These are phyloP conservation scores for Neocallimastix lanati DNA, from an alignment of 192 early-diverging fungal genomes.

Conservation along the genomic window DNA sequence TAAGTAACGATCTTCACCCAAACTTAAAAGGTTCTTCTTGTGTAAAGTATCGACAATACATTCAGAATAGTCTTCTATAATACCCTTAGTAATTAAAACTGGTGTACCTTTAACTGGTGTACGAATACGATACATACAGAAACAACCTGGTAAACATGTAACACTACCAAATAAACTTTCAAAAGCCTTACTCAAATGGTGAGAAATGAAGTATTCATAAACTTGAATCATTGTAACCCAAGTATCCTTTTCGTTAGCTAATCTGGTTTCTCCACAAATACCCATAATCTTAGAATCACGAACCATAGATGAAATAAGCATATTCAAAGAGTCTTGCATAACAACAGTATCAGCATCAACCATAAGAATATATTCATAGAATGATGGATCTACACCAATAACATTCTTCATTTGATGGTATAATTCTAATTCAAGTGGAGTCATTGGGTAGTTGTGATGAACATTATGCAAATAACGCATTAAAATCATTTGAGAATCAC, in stretches of 20 bases:
- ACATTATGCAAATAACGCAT: conserved; percentile 97
- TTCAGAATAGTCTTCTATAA: conserved; percentile 86
- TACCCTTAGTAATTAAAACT: conserved; percentile 65
- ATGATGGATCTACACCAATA: too few relatives aligned
- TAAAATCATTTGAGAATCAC: too few relatives aligned
- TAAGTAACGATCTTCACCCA: too few relatives aligned
- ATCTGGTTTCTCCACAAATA: conserved; percentile 89
- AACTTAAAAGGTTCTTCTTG: conserved; percentile 92
- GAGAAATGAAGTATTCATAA: too few relatives aligned
- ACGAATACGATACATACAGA: conserved; percentile 95
- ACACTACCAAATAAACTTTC: conserved; percentile 96
- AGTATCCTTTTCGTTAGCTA: conserved; percentile 84
- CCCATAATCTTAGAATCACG: conserved; percentile 80
- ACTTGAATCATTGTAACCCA: conserved; percentile 99
- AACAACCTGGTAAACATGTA: conserved; percentile 96
- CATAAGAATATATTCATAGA: conserved; percentile 95
- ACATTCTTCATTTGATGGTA: too few relatives aligned
- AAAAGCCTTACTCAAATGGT: conserved; percentile 92
- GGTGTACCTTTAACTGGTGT: conserved; percentile 77
- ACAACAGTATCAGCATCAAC: conserved; percentile 95
- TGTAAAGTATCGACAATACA: conserved; percentile 92
- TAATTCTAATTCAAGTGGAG: conserved; percentile 87
- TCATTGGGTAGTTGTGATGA: conserved; percentile 83
- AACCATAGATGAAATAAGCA: conserved; percentile 75
- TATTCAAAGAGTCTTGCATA: conserved; percentile 71